These are phyloP conservation scores for Herpetospermum pedunculosum DNA, from an alignment of 306 rosid genomes.

Conservation along the genomic window DNA sequence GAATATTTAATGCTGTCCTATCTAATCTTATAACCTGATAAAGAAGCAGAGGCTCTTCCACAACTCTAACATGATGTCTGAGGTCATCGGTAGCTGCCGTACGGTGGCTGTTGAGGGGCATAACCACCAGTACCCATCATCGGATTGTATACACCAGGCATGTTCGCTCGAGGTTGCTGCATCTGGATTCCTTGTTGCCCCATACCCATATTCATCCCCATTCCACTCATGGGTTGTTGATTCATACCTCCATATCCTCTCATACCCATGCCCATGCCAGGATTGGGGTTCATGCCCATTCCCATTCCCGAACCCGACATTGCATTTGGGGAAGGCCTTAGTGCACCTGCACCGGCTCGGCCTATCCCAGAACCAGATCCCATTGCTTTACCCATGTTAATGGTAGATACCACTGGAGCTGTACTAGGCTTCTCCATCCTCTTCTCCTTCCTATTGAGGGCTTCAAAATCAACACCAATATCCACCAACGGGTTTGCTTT, in stretches of 20 bases:
- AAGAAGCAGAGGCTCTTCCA: constrained; percentile 4
- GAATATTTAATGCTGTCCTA: not conserved
- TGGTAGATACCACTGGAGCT: constrained; percentile 49
- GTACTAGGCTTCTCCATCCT: constrained; percentile 87
- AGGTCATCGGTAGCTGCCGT: constrained; percentile 61
- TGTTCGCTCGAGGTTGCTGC: constrained; percentile 65
- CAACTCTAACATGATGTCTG: not conserved
- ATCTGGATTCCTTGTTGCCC: constrained; percentile 68
- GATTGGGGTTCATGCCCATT: constrained; percentile 33
- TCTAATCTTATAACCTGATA: not conserved
- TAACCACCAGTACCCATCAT: constrained; percentile 74
- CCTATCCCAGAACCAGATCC: constrained; percentile 97
- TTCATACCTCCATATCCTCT: constrained; percentile 13
- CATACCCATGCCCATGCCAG: constrained; percentile 45
- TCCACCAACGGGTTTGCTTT: constrained; percentile 75
- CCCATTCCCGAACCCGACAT: constrained; percentile 68
- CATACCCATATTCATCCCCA: constrained; percentile 27
- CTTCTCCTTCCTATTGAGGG: constrained; percentile 87
- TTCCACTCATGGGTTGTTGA: constrained; percentile 16
- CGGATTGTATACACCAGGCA: constrained; percentile 54
- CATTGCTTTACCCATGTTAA: constrained; percentile 97
- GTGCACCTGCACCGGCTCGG: constrained; percentile 59
- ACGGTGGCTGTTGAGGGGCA: constrained; percentile 70
- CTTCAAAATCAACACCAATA: constrained; percentile 89
- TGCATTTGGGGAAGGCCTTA: constrained; percentile 41